A percentile compares a stretch with the other conserved stretches of the same genome.
These are phyloP conservation scores for Aspergillus bertholletiae DNA, from an alignment of 495 filamentous ascomycete species.

Conservation along the genomic window DNA sequence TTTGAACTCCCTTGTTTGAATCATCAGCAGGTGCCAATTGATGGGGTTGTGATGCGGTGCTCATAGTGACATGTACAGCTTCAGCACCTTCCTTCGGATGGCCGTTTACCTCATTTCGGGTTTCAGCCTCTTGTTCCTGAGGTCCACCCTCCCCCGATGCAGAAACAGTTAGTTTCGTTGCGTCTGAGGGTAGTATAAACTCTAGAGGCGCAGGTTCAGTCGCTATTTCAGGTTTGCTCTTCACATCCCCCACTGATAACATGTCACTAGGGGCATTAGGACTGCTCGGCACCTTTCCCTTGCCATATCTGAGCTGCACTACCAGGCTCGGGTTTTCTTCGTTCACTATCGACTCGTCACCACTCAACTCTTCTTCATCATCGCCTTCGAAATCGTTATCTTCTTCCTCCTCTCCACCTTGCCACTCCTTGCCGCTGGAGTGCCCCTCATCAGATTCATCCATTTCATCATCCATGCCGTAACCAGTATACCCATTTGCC, in stretches of 20 bases:
- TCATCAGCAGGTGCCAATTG: not conserved
- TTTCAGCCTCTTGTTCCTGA: not conserved
- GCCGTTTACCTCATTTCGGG: not conserved
- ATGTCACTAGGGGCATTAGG: constrained; percentile 17
- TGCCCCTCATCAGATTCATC: constrained; percentile 60
- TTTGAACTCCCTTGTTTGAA: not conserved
- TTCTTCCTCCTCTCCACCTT: constrained; percentile 68
- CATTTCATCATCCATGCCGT: constrained; percentile 54
- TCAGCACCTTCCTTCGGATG: not conserved
- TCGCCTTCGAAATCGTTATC: constrained; percentile 66
- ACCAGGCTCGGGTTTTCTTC: constrained; percentile 57
- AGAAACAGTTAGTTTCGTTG: not conserved
- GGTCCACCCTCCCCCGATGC: not conserved
- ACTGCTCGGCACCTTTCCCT: constrained; percentile 23
- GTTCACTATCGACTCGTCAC: constrained; percentile 54
- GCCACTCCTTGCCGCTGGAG: constrained; percentile 58
- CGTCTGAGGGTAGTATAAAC: not conserved
- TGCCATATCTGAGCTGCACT: constrained; percentile 58
- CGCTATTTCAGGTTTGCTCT: not conserved
- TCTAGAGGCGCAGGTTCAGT: not conserved
- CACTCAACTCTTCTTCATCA: constrained; percentile 58
- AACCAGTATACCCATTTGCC: constrained; percentile 47
- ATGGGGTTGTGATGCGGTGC: not conserved
- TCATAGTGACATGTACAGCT: not conserved
- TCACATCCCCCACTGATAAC: constrained; percentile 9